Evolutionary conservation across 495 filamentous ascomycete species (phyloP).

Genomic region (Penicillium angulare): DNA sequence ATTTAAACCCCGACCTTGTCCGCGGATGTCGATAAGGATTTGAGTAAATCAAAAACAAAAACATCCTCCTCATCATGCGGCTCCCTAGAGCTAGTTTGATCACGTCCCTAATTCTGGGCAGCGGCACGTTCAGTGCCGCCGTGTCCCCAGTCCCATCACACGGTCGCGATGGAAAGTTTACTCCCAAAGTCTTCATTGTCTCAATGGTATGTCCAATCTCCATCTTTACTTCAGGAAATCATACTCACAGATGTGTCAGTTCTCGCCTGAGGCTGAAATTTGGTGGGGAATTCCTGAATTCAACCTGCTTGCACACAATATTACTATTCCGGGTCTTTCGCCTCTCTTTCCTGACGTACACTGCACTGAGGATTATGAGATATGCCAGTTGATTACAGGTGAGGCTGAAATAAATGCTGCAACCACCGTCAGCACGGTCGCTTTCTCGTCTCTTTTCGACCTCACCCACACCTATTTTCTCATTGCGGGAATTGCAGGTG

Average conservation of each 20-base stretch:
- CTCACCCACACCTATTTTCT: constrained; percentile 68
- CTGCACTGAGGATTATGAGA: constrained; percentile 54
- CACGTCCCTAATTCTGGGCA: constrained; percentile 16
- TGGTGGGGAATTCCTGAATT: constrained; percentile 66
- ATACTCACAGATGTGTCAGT: constrained; percentile 40
- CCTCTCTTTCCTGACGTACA: constrained; percentile 63
- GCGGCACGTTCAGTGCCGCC: constrained; percentile 13
- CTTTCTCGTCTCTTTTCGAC: constrained; percentile 62
- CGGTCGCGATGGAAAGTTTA: constrained; percentile 30
- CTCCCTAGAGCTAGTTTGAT: constrained; percentile 7
- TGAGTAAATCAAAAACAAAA: too few species aligned
- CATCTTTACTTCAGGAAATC: not conserved
- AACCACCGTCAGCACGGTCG: constrained; percentile 55
- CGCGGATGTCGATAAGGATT: not conserved
- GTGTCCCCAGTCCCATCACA: not conserved
- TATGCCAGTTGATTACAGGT: constrained; percentile 62
- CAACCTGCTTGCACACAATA: constrained; percentile 60
- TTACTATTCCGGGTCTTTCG: constrained; percentile 65
- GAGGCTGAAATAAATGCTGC: constrained; percentile 76
- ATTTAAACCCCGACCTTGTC: not conserved
- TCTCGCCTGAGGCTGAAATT: constrained; percentile 61
- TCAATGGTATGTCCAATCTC: constrained; percentile 54
- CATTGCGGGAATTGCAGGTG: constrained; percentile 68
- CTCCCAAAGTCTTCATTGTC: constrained; percentile 69
- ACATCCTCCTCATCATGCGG: constrained; percentile 8